Evolutionary conservation across 2,329 filamentous ascomycete species (phyloP), one percentile per base, ranked within the genome.

Genomic region (Cercospora sesami): DNA sequence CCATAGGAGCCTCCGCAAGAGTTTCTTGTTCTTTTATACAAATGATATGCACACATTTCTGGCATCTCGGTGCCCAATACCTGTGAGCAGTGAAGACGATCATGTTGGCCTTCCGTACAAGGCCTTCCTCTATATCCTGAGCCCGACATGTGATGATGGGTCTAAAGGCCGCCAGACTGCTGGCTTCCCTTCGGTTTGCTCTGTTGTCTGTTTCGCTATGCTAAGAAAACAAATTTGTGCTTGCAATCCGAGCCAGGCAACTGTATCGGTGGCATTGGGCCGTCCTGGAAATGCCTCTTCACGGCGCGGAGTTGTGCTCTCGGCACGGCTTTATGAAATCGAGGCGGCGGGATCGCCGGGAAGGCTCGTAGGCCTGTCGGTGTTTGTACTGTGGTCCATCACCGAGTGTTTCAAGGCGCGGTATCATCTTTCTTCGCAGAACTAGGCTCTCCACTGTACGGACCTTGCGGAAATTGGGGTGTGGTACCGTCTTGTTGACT

Each of bases 401-500:
- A 33, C 28, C 28, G 12, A 21, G 5, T 8, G n/a, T 33, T 26
- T 72, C 23, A 83, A 78, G 1, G 84, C 51, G 66, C 64, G 21
- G 58, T 61, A 39, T 71, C 70, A 45, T 70, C 68, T 80, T 69
- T 82, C 66, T 71, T 69, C 30, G 75, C 72, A 31, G 77, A 69
- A 65, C 77, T 79, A 5, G 80, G 77, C 58, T 81, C 78, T 10
- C 80, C 79, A 12, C 76, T 78, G 67, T 81, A 83, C 5, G 82
- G 82, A 1, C 82, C 81, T 12, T 77, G 69, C 1, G 73, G 73
- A 65, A 83, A 83, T 28, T 79, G 77, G 1, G 82, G 81, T 14
- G 82, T 83, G 1, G 81, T 83, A 2, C 80, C 77, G 16, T 71
- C 75, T 33, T 79, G 77, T 72, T 84, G 82, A 61, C 81, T 83